phyloP scores from a whole-genome alignment of 208 protist genomes.

The Jaenimonas drosophilae region DNA sequence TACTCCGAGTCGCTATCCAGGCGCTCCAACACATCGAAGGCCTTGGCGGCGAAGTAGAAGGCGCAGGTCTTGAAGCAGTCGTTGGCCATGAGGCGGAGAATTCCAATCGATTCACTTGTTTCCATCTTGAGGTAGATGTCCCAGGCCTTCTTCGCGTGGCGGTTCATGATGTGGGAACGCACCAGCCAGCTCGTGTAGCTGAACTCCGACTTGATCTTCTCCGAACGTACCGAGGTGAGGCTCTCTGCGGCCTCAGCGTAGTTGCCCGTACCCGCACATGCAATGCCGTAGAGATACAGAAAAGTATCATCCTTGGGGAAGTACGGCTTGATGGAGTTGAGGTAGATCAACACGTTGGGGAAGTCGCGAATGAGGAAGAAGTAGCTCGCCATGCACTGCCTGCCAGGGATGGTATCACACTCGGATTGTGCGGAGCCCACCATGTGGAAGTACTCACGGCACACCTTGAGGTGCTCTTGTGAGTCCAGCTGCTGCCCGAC shows the following conservation, averaged over 20 bases:
- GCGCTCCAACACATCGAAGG: conserved; percentile 96
- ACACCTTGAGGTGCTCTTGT: conserved; percentile 88
- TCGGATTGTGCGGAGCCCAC: conserved; percentile 90
- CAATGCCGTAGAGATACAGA: conserved; percentile 89
- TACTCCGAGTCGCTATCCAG: conserved; percentile 93
- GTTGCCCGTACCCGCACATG: conserved; percentile 74
- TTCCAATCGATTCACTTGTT: conserved; percentile 89
- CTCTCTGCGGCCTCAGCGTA: conserved; percentile 86
- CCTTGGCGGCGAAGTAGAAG: conserved; percentile 96
- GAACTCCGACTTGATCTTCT: conserved; percentile 90
- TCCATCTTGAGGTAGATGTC: conserved; percentile 97
- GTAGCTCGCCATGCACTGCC: conserved; percentile 96
- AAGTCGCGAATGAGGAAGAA: conserved; percentile 95
- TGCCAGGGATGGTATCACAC: conserved; percentile 95
- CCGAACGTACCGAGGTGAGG: conserved; percentile 76
- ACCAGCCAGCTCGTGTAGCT: conserved; percentile 92
- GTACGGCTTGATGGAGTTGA: conserved; percentile 94
- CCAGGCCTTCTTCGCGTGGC: conserved; percentile 92
- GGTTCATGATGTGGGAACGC: conserved; percentile 92
- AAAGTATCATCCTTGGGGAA: conserved; percentile 93
- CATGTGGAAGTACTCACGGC: conserved; percentile 95
- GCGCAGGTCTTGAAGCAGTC: conserved; percentile 94
- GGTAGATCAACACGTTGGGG: conserved; percentile 94
- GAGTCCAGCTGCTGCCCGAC: conserved; percentile 88
- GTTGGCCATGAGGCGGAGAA: conserved; percentile 96